Base-by-base conservation (phyloP, 768 basidiomycete species). In the Boletus tomentosulus region DNA sequence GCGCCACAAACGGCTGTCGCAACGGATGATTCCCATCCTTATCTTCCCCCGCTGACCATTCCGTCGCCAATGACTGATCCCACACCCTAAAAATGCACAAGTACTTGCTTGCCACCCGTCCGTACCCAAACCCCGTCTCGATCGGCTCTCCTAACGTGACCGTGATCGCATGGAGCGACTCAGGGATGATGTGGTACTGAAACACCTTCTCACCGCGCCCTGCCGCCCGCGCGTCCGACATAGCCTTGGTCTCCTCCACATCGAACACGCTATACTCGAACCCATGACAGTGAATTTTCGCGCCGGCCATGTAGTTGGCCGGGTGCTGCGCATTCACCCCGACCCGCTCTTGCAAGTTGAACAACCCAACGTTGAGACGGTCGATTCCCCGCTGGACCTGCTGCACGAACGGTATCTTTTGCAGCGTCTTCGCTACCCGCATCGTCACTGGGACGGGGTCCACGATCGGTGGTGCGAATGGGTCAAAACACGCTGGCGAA, bases 401-500 rank as follows among this genome's bases (percentile, higher is more conserved):
- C 6, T 44, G 30, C 15, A 64, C 35, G 15, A 54, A 22, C 25
- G 62, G 62, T 0, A 61, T 6, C 19, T 59, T 62, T 39, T 53
- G 56, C 3, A 57, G 24, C 8, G 34, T 11, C 3, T 44, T 38
- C 1, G 52, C 48, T 19, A 61, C 1, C 6, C 4, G 28, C 47
- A 63, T 50, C 46, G 62, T 64, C 11, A 6, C 35, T 3, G 62
- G 62, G 8, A 64, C 56, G 3, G 62, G 62, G 16, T 57, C 53
- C 27, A 63, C 37, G 13, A 53, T 44, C 10, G 53, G 62, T 2
- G 54, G 53, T 4, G 44, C 41, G n/a, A 64, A 64, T 9, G 63
- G 63, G 35, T 64, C 63, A n/a, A 64, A 64, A 51, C 62, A 61
- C 1, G 55, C 46, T 1, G 62, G 62, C 8, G 54, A 56, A 5